Conservation (phyloP, 495 filamentous ascomycete species). For the Diplogelasinospora grovesii region DNA sequence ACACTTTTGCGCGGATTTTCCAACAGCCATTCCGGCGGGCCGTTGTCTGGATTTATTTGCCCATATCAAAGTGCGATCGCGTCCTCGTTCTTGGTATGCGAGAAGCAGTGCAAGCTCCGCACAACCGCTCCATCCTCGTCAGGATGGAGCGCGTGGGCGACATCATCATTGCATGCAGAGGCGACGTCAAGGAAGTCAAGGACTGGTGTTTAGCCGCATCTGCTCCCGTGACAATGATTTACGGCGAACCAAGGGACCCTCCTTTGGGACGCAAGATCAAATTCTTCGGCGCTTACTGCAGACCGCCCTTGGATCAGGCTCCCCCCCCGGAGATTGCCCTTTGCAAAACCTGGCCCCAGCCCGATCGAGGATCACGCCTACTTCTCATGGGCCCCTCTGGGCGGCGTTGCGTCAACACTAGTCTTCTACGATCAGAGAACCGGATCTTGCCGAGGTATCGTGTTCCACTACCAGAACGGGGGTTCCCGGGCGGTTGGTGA, state of each 20-base stretch:
- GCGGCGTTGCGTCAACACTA: constrained; percentile 4
- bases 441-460: constrained; percentile 11
- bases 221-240: constrained; percentile 6
- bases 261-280: constrained; percentile 1
- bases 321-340: constrained; percentile 1
- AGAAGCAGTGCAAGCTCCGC: neutral
- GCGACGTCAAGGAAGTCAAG: constrained; percentile 1
- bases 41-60: constrained; percentile 15
- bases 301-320: neutral
- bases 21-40: neutral
- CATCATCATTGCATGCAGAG: constrained; percentile 8
- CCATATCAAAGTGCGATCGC: constrained; percentile 8
- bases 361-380: constrained; percentile 4
- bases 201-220: constrained; percentile 3
- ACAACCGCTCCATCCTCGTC: neutral
- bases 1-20: constrained; percentile 3
- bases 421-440: constrained; percentile 10
- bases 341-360: neutral
- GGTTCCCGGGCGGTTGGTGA: constrained; percentile 12
- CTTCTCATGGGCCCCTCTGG: constrained; percentile 12
- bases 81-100: constrained; percentile 11
- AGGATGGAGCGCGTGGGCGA: constrained; percentile 5
- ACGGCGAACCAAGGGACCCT: constrained; percentile 1
- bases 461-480: constrained; percentile 14
- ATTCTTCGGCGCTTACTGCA: constrained; percentile 10